These are phyloP conservation scores for Oenanthe sinensis DNA, from an alignment of 129 eudicot genomes.

Conservation along the genomic window DNA sequence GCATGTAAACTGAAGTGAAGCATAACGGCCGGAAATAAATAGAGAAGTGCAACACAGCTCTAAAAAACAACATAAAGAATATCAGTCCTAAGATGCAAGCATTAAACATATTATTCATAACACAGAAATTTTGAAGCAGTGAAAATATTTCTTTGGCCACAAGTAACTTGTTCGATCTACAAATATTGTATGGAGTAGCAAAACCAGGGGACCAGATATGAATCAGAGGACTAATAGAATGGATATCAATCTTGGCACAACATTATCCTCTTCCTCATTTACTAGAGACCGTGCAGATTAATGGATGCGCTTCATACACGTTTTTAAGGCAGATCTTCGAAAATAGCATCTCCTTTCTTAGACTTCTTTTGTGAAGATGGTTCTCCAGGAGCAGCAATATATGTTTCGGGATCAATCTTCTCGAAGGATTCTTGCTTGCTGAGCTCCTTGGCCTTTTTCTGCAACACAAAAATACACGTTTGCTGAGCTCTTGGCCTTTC, in stretches of 20 bases:
- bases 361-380: constrained; percentile 31
- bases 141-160: neutral
- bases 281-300: neutral
- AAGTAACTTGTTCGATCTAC: neutral
- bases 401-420: constrained; percentile 44
- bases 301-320: neutral
- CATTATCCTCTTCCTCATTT: neutral
- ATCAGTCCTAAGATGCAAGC: neutral
- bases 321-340: neutral
- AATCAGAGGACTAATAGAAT: neutral
- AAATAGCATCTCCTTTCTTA: constrained; percentile 8
- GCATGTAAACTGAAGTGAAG: neutral
- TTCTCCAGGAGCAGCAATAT: constrained; percentile 46
- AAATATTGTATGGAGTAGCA: neutral
- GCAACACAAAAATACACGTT: constrained; percentile 9
- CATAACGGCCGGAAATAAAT: neutral
- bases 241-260: neutral
- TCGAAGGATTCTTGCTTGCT: constrained; percentile 41
- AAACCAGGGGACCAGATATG: neutral
- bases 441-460: constrained; percentile 77
- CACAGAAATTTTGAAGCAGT: neutral
- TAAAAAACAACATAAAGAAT: neutral
- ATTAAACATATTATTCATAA: too few relatives aligned
- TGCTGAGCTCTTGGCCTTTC: neutral
- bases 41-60: neutral